These are phyloP conservation scores for Pestalotiopsis fici DNA, from an alignment of 2,329 filamentous ascomycete genomes.

Conservation along the genomic window DNA sequence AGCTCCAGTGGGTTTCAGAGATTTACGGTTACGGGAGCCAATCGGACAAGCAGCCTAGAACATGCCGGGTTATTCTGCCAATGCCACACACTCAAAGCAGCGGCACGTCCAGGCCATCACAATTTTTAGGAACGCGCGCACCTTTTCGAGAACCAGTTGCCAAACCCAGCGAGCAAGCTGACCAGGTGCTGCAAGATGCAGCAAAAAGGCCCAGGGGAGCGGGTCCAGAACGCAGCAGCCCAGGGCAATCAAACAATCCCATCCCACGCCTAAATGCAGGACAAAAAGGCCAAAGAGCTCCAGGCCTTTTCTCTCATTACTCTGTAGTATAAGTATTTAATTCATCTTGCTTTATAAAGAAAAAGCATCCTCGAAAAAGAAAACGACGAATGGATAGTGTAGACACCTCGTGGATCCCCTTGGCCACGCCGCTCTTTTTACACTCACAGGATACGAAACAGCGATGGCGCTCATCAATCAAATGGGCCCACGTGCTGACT, in stretches of 20 bases:
- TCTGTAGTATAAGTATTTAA: no score
- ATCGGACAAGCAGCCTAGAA: background rate
- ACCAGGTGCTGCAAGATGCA: background rate
- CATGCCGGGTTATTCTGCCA: background rate
- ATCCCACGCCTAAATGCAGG: background rate
- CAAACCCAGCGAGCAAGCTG: background rate
- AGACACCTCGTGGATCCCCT: background rate
- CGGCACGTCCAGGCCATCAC: background rate
- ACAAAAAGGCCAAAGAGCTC: background rate
- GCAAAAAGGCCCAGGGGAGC: background rate
- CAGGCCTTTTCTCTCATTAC: background rate
- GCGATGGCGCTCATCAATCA: background rate
- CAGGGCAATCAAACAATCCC: background rate
- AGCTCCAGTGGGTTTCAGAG: constrained; percentile 10
- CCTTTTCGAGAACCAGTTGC: background rate
- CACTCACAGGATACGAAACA: background rate
- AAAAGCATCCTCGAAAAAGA: background rate
- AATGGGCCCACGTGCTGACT: background rate
- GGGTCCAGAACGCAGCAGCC: constrained; percentile 2
- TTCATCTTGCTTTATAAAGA: background rate
- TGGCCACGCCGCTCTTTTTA: background rate
- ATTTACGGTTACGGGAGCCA: background rate
- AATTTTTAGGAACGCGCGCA: background rate
- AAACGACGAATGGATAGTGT: background rate
- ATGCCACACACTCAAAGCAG: background rate